Evolutionary conservation across 306 rosid genomes (phyloP).

Genomic region (Glycine soja): DNA sequence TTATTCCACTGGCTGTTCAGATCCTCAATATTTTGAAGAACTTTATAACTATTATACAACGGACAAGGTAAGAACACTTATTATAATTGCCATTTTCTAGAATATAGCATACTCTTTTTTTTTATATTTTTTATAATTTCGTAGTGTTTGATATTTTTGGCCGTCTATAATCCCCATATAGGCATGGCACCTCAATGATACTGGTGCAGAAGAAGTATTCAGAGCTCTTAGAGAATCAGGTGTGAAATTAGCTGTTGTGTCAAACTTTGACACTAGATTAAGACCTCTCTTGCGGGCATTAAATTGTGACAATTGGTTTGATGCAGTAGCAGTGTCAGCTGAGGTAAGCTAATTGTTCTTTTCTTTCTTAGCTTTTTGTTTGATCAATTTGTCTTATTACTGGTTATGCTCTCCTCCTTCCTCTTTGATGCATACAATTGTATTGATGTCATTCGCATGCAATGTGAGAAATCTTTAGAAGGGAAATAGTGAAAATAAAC

Average conservation of each 20-base stretch:
- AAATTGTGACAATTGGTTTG: constrained; percentile 92
- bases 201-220: constrained; percentile 80
- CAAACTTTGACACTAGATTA: constrained; percentile 92
- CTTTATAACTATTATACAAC: constrained; percentile 84
- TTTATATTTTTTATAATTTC: not conserved
- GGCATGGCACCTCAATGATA: constrained; percentile 99
- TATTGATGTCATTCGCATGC: constrained; percentile 12
- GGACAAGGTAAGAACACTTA: constrained; percentile 66
- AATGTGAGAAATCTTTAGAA: not conserved
- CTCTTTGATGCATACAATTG: constrained; percentile 11
- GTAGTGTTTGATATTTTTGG: constrained; percentile 30
- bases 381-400: constrained; percentile 6
- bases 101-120: not conserved
- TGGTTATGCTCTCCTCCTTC: not conserved
- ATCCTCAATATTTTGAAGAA: constrained; percentile 95
- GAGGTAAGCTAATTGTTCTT: constrained; percentile 61
- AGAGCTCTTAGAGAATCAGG: constrained; percentile 76
- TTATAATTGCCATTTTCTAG: constrained; percentile 3
- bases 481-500: not conserved
- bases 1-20: constrained; percentile 91
- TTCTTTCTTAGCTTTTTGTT: constrained; percentile 13
- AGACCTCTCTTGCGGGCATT: constrained; percentile 82
- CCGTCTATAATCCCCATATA: constrained; percentile 45
- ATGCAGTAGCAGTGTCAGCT: constrained; percentile 97
- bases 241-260: constrained; percentile 85